Evolutionary conservation across 2,329 filamentous ascomycete species (phyloP).

Genomic region (Bipolaris sorokiniana): DNA sequence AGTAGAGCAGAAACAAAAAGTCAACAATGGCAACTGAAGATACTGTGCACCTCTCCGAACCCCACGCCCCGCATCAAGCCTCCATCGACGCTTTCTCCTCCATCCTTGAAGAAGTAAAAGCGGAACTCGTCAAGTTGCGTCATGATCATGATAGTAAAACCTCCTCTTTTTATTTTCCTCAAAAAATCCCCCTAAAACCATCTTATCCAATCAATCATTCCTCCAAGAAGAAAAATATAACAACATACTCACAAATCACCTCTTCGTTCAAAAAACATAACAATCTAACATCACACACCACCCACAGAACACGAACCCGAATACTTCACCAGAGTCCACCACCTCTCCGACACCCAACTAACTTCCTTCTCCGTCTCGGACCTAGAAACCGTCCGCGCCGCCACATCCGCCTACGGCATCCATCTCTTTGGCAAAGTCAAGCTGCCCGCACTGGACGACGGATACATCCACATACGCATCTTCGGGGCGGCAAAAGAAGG

Average conservation of each 20-base stretch:
- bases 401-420: conserved; percentile 40
- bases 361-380: conserved; percentile 34
- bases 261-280: neutral
- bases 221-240: neutral
- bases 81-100: conserved; percentile 44
- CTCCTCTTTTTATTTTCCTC: neutral
- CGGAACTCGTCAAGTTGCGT: conserved; percentile 43
- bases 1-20: neutral
- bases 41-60: conserved; percentile 40
- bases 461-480: conserved; percentile 42
- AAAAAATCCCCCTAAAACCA: too few species aligned
- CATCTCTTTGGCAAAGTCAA: conserved; percentile 42
- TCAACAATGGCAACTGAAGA: conserved; percentile 47
- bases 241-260: too few species aligned
- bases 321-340: conserved; percentile 48
- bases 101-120: conserved; percentile 41
- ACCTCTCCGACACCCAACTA: conserved; percentile 49
- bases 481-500: conserved; percentile 43
- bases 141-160: conserved; percentile 44
- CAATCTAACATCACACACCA: neutral
- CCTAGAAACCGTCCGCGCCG: conserved; percentile 39
- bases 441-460: conserved; percentile 31
- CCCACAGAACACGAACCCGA: conserved; percentile 45
- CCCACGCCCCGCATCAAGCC: conserved; percentile 44
- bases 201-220: too few species aligned